These are phyloP conservation scores for Metschnikowia gruessii DNA, from an alignment of 805 yeast genomes.

Conservation along the genomic window DNA sequence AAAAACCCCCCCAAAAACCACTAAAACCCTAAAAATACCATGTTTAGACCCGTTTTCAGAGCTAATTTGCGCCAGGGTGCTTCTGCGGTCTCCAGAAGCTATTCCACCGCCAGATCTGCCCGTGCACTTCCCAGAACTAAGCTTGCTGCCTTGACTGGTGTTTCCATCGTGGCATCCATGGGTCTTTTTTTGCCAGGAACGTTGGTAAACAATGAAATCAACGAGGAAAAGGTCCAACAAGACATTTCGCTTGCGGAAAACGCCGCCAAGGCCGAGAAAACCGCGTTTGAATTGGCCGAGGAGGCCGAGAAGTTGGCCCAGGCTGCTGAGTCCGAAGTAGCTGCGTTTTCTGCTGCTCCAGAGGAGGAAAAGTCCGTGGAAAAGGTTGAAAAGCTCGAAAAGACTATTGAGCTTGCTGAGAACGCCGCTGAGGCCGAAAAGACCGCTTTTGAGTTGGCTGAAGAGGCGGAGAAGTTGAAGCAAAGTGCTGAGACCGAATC, in stretches of 20 bases:
- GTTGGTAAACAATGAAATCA: constrained; percentile 16
- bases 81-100: constrained; percentile 9
- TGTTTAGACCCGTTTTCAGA: constrained; percentile 19
- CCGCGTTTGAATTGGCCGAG: constrained; percentile 7
- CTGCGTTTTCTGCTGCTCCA: no score
- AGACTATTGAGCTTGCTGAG: constrained; percentile 8
- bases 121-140: constrained; percentile 1
- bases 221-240: constrained; percentile 12
- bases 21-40: constrained; percentile 1
- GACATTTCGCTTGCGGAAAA: constrained; percentile 9
- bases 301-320: background rate
- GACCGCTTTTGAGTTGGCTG: constrained; percentile 6
- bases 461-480: background rate
- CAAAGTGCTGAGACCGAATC: background rate
- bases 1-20: no score
- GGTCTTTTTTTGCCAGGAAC: constrained; percentile 7
- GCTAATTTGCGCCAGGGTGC: constrained; percentile 14
- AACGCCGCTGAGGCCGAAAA: background rate
- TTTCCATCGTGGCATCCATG: constrained; percentile 13
- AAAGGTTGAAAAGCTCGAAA: constrained; percentile 12
- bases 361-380: background rate
- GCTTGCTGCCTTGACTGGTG: constrained; percentile 9
- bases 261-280: background rate
- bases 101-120: constrained; percentile 12
- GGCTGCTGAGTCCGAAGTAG: background rate